These are phyloP conservation scores for Spizellomyces punctatus DNA, from an alignment of 192 early-diverging fungal species.

Conservation along the genomic window DNA sequence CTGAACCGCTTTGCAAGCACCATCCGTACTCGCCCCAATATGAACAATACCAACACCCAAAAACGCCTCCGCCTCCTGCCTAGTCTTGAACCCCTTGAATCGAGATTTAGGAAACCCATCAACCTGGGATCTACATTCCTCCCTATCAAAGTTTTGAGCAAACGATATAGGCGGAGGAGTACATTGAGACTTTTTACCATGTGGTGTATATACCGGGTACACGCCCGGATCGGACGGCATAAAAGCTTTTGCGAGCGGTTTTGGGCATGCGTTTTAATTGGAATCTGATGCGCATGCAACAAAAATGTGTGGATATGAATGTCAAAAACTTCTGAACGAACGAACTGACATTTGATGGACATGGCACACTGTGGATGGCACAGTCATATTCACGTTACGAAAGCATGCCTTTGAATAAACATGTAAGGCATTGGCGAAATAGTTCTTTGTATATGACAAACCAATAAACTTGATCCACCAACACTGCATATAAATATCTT, in stretches of 20 bases:
- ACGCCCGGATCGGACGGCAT: constrained; percentile 25
- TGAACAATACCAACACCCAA: constrained; percentile 8
- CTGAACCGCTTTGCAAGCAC: background rate
- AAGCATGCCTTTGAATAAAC: too few relatives aligned
- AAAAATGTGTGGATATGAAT: too few relatives aligned
- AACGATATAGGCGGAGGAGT: background rate
- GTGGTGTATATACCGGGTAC: constrained; percentile 17
- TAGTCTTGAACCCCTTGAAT: constrained; percentile 64
- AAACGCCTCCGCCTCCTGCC: constrained; percentile 59
- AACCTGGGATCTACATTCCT: constrained; percentile 62
- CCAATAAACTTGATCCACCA: too few relatives aligned
- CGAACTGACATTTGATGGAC: too few relatives aligned
- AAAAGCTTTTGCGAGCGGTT: constrained; percentile 8
- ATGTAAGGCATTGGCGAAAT: too few relatives aligned
- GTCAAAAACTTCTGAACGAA: too few relatives aligned
- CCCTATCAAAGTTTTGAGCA: constrained; percentile 46
- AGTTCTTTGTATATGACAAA: too few relatives aligned
- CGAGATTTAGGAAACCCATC: constrained; percentile 54
- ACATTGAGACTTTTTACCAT: constrained; percentile 5
- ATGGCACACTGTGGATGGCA: too few relatives aligned
- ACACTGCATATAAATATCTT: too few relatives aligned
- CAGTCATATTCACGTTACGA: too few relatives aligned
- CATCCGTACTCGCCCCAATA: background rate
- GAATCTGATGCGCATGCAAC: too few relatives aligned
- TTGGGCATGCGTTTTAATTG: constrained; percentile 2